Evolutionary conservation across 1,284 basidiomycete genomes (phyloP).

Genomic region (Ganoderma sp.): DNA sequence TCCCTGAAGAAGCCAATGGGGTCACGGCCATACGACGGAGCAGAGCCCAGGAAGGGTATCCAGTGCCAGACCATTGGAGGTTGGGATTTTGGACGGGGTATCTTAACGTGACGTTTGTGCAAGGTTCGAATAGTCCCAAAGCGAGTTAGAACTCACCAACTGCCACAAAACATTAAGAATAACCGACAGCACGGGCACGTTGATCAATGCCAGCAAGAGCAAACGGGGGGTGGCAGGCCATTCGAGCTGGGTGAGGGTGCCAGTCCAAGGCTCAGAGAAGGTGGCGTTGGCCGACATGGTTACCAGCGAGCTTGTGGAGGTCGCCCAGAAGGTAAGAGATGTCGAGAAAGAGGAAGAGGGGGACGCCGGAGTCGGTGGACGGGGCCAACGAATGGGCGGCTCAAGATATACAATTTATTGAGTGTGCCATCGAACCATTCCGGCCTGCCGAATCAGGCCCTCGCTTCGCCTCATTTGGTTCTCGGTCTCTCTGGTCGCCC

Average conservation of each 20-base stretch:
- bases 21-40: slow-evolving; percentile 80
- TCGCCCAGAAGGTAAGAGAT: slow-evolving; percentile 9
- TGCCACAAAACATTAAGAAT: slow-evolving; percentile 66
- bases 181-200: slow-evolving; percentile 54
- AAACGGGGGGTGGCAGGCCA: slow-evolving; percentile 38
- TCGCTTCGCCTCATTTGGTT: slow-evolving; percentile 30
- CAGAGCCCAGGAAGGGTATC: slow-evolving; percentile 79
- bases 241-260: slow-evolving; percentile 45
- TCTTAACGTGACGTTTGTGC: slow-evolving; percentile 27
- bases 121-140: background rate
- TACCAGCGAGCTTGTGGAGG: slow-evolving; percentile 16
- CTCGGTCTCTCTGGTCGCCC: slow-evolving; percentile 30
- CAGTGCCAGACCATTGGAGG: slow-evolving; percentile 84
- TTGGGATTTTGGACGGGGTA: slow-evolving; percentile 58
- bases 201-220: slow-evolving; percentile 43
- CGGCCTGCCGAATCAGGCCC: slow-evolving; percentile 27
- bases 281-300: slow-evolving; percentile 50
- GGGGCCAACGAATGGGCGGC: slow-evolving; percentile 26
- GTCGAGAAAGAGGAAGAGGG: slow-evolving; percentile 14
- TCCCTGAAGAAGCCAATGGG: slow-evolving; percentile 79
- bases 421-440: slow-evolving; percentile 30
- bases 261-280: slow-evolving; percentile 51
- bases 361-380: slow-evolving; percentile 6
- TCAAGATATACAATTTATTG: slow-evolving; percentile 30
- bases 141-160: slow-evolving; percentile 50